These are phyloP conservation scores for Hypholoma fasciculare DNA, from an alignment of 768 basidiomycete genomes.

Conservation along the genomic window DNA sequence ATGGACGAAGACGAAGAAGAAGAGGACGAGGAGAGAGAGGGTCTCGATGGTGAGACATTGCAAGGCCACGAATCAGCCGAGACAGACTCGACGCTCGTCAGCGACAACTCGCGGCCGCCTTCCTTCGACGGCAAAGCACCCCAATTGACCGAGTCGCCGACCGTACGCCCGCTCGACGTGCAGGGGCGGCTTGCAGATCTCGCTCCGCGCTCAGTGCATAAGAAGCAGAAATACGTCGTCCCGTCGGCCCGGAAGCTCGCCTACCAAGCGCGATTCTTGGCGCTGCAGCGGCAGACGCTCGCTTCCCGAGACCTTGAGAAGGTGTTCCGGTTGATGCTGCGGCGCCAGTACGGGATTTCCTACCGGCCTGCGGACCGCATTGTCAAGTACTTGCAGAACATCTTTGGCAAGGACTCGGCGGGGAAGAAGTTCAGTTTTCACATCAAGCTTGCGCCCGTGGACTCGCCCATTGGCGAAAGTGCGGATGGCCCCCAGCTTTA, in stretches of 20 bases:
- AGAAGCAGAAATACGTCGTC: slow-evolving; percentile 1
- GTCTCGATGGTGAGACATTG: slow-evolving; percentile 26
- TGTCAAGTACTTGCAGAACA: slow-evolving; percentile 38
- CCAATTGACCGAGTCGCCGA: slow-evolving; percentile 17
- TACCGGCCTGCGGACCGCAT: slow-evolving; percentile 53
- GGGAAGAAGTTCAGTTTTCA: slow-evolving; percentile 48
- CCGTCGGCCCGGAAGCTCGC: slow-evolving; percentile 4
- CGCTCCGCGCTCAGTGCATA: neutral
- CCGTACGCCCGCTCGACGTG: slow-evolving; percentile 11
- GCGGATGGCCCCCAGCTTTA: slow-evolving; percentile 5
- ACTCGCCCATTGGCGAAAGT: slow-evolving; percentile 25
- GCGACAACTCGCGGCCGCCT: slow-evolving; percentile 17
- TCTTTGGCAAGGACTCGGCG: slow-evolving; percentile 52
- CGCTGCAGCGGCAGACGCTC: slow-evolving; percentile 33
- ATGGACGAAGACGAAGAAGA: slow-evolving; percentile 12
- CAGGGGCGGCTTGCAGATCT: slow-evolving; percentile 4
- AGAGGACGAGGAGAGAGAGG: slow-evolving; percentile 8
- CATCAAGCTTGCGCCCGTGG: slow-evolving; percentile 57
- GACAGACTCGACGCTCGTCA: slow-evolving; percentile 25
- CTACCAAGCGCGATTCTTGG: neutral
- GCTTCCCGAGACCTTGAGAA: slow-evolving; percentile 52
- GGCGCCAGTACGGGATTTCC: slow-evolving; percentile 48
- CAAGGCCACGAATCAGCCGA: slow-evolving; percentile 23
- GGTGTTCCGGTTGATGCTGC: slow-evolving; percentile 62
- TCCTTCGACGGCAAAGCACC: slow-evolving; percentile 19